Evolutionary conservation across 805 yeast species (phyloP), one percentile per base, ranked within the genome.

Genomic region (Lachancea cidri): DNA sequence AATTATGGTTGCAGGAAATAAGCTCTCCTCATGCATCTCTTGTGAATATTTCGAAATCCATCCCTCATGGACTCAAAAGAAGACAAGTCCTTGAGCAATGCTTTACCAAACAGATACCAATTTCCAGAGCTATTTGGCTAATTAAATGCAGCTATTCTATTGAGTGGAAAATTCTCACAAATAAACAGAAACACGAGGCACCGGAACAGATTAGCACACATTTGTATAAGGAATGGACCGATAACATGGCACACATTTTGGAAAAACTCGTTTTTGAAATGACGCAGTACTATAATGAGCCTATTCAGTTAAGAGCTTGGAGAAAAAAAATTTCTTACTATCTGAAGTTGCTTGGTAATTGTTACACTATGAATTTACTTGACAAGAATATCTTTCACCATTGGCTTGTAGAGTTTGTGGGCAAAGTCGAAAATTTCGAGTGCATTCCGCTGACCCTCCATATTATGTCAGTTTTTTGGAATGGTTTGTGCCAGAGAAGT

Each of bases 221-320:
- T 36, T 83, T 96, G 87, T 68, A 82, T 15, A 77, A 76, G 43
- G 96, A 87, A 57, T 91, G 98, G 98, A 85, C 97, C 0, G 84
- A 80, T 32, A 94, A 85, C 49, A 79, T 89, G 13, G 71, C 79
- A 2, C 79, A 76, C 41, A 83, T 62, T 6, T 37, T 64, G 34
- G 67, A 65, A 41, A 59, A 56, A 43, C 42, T 62, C 18, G 50
- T 62, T 6, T 58, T 59, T 46, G 66, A 62, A 38, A 57, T 62
- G 61, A 47, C 48, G 13, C 56, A 54, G 34, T 45, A 53, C 36
- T 53, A 53, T 37, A 56, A 58, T 36, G 64, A 62, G 36, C 42
- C 48, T 34, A 49, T 29, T n/a, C 59, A 54, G 35, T 33, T 60
- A 29, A 54, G 52, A 33, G 38, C 29, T 5, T 68, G 73, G 80